A percentile compares a stretch with the other conserved stretches of the same genome.
Conservation (phyloP, 108 stramenopile genomes). For the Fistulifera solaris region DNA sequence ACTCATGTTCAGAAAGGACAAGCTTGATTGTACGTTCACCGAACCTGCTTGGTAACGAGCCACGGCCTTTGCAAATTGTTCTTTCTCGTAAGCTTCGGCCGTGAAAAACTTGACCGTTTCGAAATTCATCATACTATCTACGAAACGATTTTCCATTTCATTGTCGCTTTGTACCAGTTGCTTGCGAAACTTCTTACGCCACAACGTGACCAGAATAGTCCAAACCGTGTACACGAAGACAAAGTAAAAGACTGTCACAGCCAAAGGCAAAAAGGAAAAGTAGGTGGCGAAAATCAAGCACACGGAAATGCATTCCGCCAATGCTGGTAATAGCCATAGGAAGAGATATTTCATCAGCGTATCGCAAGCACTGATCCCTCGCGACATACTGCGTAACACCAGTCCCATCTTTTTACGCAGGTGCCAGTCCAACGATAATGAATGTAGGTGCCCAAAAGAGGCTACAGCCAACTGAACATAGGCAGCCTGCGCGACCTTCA, state of each 20-base stretch:
- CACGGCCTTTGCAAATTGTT: constrained; percentile 65
- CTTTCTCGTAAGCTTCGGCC: constrained; percentile 82
- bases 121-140: constrained; percentile 89
- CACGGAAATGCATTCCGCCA: constrained; percentile 84
- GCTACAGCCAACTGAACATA: constrained; percentile 88
- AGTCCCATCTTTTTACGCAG: constrained; percentile 90
- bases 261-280: constrained; percentile 66
- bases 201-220: constrained; percentile 88
- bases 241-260: constrained; percentile 79
- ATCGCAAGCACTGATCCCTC: constrained; percentile 84
- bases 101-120: constrained; percentile 98
- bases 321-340: constrained; percentile 85
- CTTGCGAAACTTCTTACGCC: constrained; percentile 94
- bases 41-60: constrained; percentile 64
- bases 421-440: constrained; percentile 91
- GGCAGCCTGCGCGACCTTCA: constrained; percentile 93
- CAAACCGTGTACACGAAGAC: constrained; percentile 82
- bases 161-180: constrained; percentile 63
- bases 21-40: constrained; percentile 76
- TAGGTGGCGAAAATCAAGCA: constrained; percentile 85
- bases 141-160: constrained; percentile 83
- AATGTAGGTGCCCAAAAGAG: constrained; percentile 86
- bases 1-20: constrained; percentile 81
- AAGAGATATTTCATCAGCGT: constrained; percentile 90
- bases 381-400: constrained; percentile 87